phyloP scores from a whole-genome alignment of 1,284 basidiomycete species.

The Pyrrhoderma lamaoense region DNA sequence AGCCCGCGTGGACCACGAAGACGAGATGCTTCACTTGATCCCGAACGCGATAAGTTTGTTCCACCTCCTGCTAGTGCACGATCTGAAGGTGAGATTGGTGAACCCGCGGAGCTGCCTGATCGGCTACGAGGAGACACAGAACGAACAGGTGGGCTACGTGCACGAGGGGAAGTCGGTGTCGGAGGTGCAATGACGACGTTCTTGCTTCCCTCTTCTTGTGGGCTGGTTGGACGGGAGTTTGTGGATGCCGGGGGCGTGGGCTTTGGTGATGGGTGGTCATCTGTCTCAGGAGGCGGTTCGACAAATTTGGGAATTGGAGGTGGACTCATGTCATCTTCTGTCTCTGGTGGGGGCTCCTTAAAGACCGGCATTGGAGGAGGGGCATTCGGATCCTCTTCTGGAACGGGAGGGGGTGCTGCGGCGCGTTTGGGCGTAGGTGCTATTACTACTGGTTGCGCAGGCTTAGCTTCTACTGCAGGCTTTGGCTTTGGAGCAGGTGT shows the following conservation, averaged over 20 bases:
- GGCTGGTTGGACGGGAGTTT: slow-evolving; percentile 29
- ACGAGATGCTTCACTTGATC: slow-evolving; percentile 38
- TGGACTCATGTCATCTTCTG: slow-evolving; percentile 17
- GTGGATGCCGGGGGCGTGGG: slow-evolving; percentile 22
- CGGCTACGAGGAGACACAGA: slow-evolving; percentile 37
- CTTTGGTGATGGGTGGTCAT: slow-evolving; percentile 20
- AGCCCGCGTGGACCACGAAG: slow-evolving; percentile 48
- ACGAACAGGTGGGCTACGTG: slow-evolving; percentile 34
- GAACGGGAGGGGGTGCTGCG: slow-evolving; percentile 18
- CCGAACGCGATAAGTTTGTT: slow-evolving; percentile 34
- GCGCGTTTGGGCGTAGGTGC: slow-evolving; percentile 28
- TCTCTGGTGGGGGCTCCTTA: slow-evolving; percentile 24
- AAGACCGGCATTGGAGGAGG: slow-evolving; percentile 26
- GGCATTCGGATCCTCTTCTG: slow-evolving; percentile 17
- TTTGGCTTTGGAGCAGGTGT: slow-evolving; percentile 9
- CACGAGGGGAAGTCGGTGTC: slow-evolving; percentile 29
- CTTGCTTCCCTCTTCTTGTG: slow-evolving; percentile 25
- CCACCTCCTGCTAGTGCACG: slow-evolving; percentile 27
- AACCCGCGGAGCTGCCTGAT: background rate
- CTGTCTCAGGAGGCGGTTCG: slow-evolving; percentile 34
- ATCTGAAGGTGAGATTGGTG: slow-evolving; percentile 13
- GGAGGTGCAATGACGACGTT: slow-evolving; percentile 38
- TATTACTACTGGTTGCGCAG: slow-evolving; percentile 25
- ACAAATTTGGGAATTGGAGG: slow-evolving; percentile 34
- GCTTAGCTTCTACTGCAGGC: slow-evolving; percentile 16